Evolutionary conservation across 129 eudicot species (phyloP).

Genomic region (Dittrichia graveolens): DNA sequence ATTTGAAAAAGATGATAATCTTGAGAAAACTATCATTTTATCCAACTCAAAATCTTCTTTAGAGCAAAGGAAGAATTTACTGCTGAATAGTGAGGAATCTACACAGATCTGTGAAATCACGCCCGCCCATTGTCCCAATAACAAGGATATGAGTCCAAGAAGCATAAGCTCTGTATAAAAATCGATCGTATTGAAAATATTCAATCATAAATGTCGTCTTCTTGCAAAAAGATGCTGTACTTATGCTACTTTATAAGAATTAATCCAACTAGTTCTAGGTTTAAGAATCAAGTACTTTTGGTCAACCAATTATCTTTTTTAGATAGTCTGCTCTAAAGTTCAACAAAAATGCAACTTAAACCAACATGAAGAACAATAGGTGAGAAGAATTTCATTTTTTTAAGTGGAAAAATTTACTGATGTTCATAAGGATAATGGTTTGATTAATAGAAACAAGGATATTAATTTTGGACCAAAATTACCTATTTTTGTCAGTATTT

Average conservation of each 20-base stretch:
- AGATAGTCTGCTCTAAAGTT: neutral
- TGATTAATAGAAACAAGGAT: neutral
- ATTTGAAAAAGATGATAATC: constrained; percentile 41
- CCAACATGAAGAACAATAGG: constrained; percentile 19
- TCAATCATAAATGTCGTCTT: neutral
- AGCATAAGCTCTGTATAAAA: constrained; percentile 81
- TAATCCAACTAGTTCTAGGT: neutral
- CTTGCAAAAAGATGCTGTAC: neutral
- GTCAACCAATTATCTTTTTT: neutral
- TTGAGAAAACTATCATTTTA: constrained; percentile 31
- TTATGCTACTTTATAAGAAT: constrained; percentile 1
- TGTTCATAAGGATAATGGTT: neutral
- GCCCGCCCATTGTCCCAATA: constrained; percentile 92
- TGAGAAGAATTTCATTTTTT: neutral
- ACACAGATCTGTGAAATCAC: constrained; percentile 93
- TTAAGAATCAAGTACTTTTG: constrained; percentile 18
- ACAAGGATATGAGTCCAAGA: constrained; percentile 94
- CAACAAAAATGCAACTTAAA: neutral
- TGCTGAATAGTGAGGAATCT: constrained; percentile 86
- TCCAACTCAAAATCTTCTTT: constrained; percentile 55
- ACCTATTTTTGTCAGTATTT: neutral
- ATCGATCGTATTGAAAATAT: neutral
- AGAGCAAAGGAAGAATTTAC: constrained; percentile 79
- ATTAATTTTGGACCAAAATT: constrained; percentile 16
- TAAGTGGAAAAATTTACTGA: neutral